Percentiles rank a stretch among this genome's conserved stretches.
Conservation (phyloP, 2,329 filamentous ascomycete genomes). For the Pseudopyricularia javanii region DNA sequence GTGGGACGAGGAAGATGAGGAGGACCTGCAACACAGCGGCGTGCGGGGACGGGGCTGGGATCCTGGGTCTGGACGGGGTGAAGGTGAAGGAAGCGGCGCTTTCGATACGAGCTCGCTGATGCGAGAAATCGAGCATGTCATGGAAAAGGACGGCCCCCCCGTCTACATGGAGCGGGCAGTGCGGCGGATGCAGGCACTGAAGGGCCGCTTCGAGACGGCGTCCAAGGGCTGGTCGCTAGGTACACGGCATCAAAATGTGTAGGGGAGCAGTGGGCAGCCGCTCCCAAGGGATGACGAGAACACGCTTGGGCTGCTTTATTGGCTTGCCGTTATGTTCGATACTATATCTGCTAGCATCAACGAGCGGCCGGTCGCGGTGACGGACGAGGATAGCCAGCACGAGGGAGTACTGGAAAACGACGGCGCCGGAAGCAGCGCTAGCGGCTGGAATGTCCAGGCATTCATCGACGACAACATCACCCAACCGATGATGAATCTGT, state of each 20-base stretch:
- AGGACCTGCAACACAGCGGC: not conserved
- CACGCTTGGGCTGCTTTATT: constrained; percentile 42
- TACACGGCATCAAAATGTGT: not conserved
- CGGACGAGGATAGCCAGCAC: constrained; percentile 26
- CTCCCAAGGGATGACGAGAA: constrained; percentile 10
- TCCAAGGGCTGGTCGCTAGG: constrained; percentile 4
- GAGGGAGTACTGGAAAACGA: constrained; percentile 12
- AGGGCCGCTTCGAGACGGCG: constrained; percentile 17
- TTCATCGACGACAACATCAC: constrained; percentile 21
- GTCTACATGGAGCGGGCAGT: constrained; percentile 23
- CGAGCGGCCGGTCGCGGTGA: constrained; percentile 20
- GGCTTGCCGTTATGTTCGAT: constrained; percentile 48
- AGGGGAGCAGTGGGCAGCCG: not conserved
- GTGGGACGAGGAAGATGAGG: not conserved
- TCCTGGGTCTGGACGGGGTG: not conserved
- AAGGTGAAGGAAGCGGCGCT: not conserved
- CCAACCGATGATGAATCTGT: constrained; percentile 8
- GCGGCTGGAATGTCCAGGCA: constrained; percentile 17
- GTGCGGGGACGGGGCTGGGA: not conserved
- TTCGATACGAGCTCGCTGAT: constrained; percentile 11
- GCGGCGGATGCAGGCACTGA: constrained; percentile 25
- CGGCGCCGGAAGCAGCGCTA: constrained; percentile 5
- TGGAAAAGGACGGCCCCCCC: constrained; percentile 17
- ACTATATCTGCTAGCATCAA: constrained; percentile 42
- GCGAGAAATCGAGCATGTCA: constrained; percentile 6